A percentile compares a stretch with the other conserved stretches of the same genome.
These are phyloP conservation scores for Epicoccum nigrum DNA, from an alignment of 2,329 filamentous ascomycete genomes.

Conservation along the genomic window DNA sequence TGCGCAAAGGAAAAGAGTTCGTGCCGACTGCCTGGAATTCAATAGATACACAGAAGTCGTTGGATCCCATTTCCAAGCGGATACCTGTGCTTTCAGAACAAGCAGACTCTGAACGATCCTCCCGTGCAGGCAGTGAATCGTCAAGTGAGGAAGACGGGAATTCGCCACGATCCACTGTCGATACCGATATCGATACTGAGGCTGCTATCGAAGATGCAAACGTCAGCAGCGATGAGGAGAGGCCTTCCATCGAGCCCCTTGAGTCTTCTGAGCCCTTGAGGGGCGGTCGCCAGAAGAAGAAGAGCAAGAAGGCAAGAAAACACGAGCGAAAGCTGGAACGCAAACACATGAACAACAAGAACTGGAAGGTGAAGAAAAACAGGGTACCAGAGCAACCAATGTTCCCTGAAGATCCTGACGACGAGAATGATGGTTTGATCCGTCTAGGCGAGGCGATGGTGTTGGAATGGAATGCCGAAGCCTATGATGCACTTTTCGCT, in stretches of 20 bases:
- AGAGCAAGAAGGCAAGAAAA: conserved; percentile 40
- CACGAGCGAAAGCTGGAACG: conserved; percentile 38
- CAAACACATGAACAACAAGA: conserved; percentile 42
- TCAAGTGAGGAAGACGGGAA: conserved; percentile 47
- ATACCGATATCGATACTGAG: conserved; percentile 24
- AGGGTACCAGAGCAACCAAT: conserved; percentile 37
- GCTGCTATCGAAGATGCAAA: conserved; percentile 38
- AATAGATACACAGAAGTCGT: conserved; percentile 64
- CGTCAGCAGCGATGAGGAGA: conserved; percentile 47
- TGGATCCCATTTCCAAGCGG: conserved; percentile 61
- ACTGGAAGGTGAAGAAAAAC: conserved; percentile 43
- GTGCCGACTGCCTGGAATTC: conserved; percentile 74
- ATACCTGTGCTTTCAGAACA: conserved; percentile 43
- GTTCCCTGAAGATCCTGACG: conserved; percentile 41
- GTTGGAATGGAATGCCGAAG: conserved; percentile 79
- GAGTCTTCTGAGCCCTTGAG: conserved; percentile 31
- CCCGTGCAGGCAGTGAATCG: conserved; percentile 24
- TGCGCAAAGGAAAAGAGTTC: conserved; percentile 58
- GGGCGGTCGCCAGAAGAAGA: conserved; percentile 40
- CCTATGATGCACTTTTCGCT: conserved; percentile 73
- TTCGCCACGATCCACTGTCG: conserved; percentile 33
- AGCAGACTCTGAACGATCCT: conserved; percentile 44
- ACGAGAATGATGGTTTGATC: conserved; percentile 66
- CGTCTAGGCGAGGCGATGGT: conserved; percentile 83
- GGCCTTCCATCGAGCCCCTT: conserved; percentile 30